Percentiles rank a stretch among this genome's conserved stretches.
phyloP scores from a whole-genome alignment of 1,284 basidiomycete genomes.

The Marasmius fiardii region DNA sequence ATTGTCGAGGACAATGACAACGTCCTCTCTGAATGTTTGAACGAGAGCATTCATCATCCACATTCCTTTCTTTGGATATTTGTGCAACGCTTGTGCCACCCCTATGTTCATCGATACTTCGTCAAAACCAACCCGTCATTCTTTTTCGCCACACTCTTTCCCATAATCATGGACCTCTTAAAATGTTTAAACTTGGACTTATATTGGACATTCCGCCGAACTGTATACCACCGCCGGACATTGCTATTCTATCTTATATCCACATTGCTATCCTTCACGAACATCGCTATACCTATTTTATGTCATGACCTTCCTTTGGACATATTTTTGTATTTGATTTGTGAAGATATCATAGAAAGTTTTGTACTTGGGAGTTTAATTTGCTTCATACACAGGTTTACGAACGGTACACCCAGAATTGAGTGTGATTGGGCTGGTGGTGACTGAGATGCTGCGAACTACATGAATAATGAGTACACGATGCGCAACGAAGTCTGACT shows the following conservation, averaged over 20 bases:
- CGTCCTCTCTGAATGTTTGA: neutral
- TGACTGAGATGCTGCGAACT: too few species aligned
- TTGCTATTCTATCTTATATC: slow-evolving; percentile 1
- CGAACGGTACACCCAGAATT: too few species aligned
- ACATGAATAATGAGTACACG: too few species aligned
- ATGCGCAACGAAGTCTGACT: too few species aligned
- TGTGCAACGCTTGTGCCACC: neutral
- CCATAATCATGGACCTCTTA: neutral
- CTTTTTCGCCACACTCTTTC: neutral
- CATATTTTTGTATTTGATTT: neutral
- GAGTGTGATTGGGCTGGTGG: too few species aligned
- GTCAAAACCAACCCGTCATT: neutral
- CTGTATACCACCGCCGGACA: neutral
- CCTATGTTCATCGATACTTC: neutral
- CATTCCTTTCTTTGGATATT: too few species aligned
- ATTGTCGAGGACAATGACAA: neutral
- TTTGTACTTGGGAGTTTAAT: neutral
- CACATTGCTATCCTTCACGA: neutral
- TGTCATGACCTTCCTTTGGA: neutral
- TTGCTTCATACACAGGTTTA: too few species aligned
- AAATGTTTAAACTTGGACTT: neutral
- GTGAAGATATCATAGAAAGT: neutral
- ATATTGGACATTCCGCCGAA: slow-evolving; percentile 1
- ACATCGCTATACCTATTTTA: slow-evolving; percentile 4
- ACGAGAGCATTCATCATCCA: neutral